Percentiles rank a stretch among this genome's conserved stretches.
Evolutionary conservation across 805 yeast genomes (phyloP).

Genomic region (Schizosaccharomyces pombe): DNA sequence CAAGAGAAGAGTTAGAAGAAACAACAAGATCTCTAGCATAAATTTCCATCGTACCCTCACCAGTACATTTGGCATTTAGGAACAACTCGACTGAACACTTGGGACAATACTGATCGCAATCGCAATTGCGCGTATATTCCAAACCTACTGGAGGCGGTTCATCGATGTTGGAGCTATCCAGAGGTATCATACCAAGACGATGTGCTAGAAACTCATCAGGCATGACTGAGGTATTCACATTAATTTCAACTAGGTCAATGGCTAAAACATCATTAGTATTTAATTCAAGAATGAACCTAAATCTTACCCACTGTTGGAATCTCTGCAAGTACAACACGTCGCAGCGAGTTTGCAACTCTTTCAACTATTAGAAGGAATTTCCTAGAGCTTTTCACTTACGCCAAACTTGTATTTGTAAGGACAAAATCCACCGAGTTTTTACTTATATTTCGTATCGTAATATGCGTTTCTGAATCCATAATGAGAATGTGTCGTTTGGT

Average conservation of each 20-base stretch:
- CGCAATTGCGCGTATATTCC: slow-evolving; percentile 81
- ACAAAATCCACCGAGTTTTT: slow-evolving; percentile 79
- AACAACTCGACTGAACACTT: slow-evolving; percentile 77
- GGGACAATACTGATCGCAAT: slow-evolving; percentile 92
- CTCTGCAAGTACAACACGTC: slow-evolving; percentile 85
- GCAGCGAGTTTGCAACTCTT: slow-evolving; percentile 59
- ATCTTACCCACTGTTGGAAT: slow-evolving; percentile 55
- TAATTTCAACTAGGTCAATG: slow-evolving; percentile 85
- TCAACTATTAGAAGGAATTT: neutral
- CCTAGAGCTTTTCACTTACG: slow-evolving; percentile 17
- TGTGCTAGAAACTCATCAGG: slow-evolving; percentile 95
- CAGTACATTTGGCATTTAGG: slow-evolving; percentile 68
- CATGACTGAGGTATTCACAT: slow-evolving; percentile 72
- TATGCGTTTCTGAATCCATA: slow-evolving; percentile 35
- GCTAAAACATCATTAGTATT: slow-evolving; percentile 22
- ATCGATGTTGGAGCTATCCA: slow-evolving; percentile 65
- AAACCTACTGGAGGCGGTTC: slow-evolving; percentile 19
- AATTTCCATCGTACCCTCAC: slow-evolving; percentile 70
- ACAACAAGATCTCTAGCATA: slow-evolving; percentile 60
- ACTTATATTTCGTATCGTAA: slow-evolving; percentile 69
- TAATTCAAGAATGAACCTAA: neutral
- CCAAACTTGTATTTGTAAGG: slow-evolving; percentile 61
- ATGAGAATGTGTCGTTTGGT: neutral
- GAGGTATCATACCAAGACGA: slow-evolving; percentile 76
- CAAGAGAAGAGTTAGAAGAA: slow-evolving; percentile 23